Evolutionary conservation across 2,329 filamentous ascomycete species (phyloP).

Genomic region (Ophiocordyceps camponoti-leonardi): DNA sequence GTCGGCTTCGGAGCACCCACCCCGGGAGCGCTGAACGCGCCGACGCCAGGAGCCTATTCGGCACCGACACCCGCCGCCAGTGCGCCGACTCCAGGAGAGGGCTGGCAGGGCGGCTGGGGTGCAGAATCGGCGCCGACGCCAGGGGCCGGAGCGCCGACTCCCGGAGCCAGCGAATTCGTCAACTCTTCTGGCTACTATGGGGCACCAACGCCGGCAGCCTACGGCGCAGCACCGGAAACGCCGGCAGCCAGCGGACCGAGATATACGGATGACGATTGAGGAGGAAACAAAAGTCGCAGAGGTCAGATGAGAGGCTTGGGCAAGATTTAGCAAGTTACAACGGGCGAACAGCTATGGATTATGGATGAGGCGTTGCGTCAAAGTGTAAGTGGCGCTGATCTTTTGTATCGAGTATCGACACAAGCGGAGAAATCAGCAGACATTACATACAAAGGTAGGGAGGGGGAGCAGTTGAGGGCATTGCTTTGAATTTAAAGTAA

Average conservation of each 20-base stretch:
- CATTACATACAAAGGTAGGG: too few relatives aligned
- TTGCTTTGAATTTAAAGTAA: too few relatives aligned
- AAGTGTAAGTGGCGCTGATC: too few relatives aligned
- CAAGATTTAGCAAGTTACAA: background rate
- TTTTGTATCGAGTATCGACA: too few relatives aligned
- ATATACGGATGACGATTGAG: conserved; percentile 33
- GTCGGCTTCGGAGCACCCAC: conserved; percentile 41
- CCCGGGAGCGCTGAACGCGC: conserved; percentile 46
- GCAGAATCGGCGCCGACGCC: conserved; percentile 50
- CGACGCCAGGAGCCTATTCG: conserved; percentile 53
- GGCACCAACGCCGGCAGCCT: conserved; percentile 49
- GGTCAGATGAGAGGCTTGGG: background rate
- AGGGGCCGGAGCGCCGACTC: conserved; percentile 49
- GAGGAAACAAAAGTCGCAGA: background rate
- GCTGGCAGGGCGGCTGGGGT: conserved; percentile 41
- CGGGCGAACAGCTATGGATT: too few relatives aligned
- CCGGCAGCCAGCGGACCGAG: conserved; percentile 41
- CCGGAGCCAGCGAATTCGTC: conserved; percentile 40
- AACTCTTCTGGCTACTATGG: conserved; percentile 22
- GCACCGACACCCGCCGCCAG: conserved; percentile 45
- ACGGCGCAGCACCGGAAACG: conserved; percentile 36
- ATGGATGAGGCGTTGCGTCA: too few relatives aligned
- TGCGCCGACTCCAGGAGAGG: conserved; percentile 53
- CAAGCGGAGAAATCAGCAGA: too few relatives aligned
- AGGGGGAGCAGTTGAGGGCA: too few relatives aligned